These are phyloP conservation scores for Citropsis articulata DNA, from an alignment of 345 rosid genomes.

Conservation along the genomic window DNA sequence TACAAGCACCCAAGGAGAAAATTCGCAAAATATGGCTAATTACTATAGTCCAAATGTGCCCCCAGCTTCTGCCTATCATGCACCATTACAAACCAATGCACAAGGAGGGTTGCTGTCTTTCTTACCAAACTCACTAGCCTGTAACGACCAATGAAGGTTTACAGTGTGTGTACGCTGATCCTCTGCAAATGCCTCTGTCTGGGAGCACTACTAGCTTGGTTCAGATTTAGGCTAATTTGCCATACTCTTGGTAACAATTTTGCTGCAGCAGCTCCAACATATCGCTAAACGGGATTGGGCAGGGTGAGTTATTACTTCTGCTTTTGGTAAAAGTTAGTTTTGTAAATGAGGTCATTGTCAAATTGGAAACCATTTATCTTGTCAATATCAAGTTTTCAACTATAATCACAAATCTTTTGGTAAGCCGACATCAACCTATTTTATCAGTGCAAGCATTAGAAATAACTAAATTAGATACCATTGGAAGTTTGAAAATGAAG, in stretches of 20 bases:
- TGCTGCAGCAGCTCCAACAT: neutral
- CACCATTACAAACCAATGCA: neutral
- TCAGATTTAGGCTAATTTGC: conserved; percentile 3
- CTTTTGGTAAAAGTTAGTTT: neutral
- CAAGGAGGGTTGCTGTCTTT: neutral
- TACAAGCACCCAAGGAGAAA: neutral
- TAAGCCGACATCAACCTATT: neutral
- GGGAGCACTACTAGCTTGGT: conserved; percentile 3
- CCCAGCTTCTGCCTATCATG: neutral
- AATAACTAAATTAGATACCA: neutral
- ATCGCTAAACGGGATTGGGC: neutral
- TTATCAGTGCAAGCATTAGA: neutral
- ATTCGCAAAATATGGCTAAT: neutral
- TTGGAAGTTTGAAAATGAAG: neutral
- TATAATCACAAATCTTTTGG: neutral
- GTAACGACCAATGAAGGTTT: neutral
- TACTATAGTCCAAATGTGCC: neutral
- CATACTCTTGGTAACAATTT: neutral
- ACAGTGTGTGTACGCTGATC: conserved; percentile 5
- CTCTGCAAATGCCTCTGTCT: neutral
- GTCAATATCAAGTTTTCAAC: neutral
- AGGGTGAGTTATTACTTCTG: neutral
- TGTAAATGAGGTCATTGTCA: neutral
- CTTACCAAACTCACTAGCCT: neutral
- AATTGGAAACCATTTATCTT: neutral